These are phyloP conservation scores for Picochlorum sp. DNA, from an alignment of 139 green algal species.

Conservation along the genomic window DNA sequence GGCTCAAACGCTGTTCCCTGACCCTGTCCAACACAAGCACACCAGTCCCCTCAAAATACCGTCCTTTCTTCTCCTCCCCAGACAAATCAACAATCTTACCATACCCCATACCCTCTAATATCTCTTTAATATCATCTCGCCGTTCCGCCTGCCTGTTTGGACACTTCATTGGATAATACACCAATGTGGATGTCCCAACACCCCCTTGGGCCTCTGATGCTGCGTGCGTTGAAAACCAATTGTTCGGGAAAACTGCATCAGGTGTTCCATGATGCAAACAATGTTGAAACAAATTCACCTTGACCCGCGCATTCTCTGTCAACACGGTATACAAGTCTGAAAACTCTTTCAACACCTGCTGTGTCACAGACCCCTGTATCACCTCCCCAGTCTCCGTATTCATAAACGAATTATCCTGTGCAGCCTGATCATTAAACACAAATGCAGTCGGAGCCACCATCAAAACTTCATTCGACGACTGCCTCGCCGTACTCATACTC, in stretches of 20 bases:
- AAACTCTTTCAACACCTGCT: slow-evolving; percentile 68
- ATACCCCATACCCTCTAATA: slow-evolving; percentile 49
- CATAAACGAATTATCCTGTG: slow-evolving; percentile 89
- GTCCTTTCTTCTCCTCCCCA: slow-evolving; percentile 32
- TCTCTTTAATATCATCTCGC: slow-evolving; percentile 60
- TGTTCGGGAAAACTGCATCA: slow-evolving; percentile 95
- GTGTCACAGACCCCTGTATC: slow-evolving; percentile 7
- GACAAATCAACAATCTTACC: slow-evolving; percentile 53
- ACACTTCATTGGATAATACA: slow-evolving; percentile 90
- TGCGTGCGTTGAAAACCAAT: slow-evolving; percentile 81
- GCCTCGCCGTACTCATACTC: slow-evolving; percentile 14
- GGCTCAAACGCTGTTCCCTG: slow-evolving; percentile 78
- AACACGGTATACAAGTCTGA: slow-evolving; percentile 65
- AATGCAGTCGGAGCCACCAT: slow-evolving; percentile 95
- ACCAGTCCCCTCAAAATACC: slow-evolving; percentile 83
- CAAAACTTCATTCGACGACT: slow-evolving; percentile 79
- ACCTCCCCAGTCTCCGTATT: slow-evolving; percentile 31
- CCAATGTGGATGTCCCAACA: slow-evolving; percentile 52
- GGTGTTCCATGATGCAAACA: slow-evolving; percentile 70
- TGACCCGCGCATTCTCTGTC: slow-evolving; percentile 52
- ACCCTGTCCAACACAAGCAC: slow-evolving; percentile 83
- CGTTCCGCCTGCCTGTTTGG: slow-evolving; percentile 73
- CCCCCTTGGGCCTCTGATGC: slow-evolving; percentile 38
- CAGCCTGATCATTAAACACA: slow-evolving; percentile 86
- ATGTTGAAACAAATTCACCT: slow-evolving; percentile 59